Conservation (phyloP, 345 rosid genomes). For the Moringa oleifera region DNA sequence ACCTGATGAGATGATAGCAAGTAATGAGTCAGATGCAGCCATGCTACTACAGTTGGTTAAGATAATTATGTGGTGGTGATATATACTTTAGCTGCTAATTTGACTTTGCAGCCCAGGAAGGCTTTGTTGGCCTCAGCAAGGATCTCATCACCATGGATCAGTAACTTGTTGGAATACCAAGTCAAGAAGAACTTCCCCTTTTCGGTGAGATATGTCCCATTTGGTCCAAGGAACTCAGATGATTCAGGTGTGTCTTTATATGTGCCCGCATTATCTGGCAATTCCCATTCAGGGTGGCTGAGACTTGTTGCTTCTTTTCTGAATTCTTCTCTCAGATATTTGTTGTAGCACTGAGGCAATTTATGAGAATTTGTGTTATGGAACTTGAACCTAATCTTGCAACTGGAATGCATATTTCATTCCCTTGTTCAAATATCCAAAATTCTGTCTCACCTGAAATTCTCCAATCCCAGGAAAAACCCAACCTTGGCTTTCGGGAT, state of each 20-base stretch:
- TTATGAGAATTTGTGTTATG: slow-evolving; percentile 1
- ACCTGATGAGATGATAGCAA: slow-evolving; percentile 31
- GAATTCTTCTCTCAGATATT: slow-evolving; percentile 62
- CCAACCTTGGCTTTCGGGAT: slow-evolving; percentile 74
- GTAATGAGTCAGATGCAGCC: neutral
- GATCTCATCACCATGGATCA: slow-evolving; percentile 73
- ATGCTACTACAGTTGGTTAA: neutral
- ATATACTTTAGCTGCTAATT: slow-evolving; percentile 74
- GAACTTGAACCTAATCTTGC: neutral
- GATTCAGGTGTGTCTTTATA: slow-evolving; percentile 58
- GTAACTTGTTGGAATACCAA: slow-evolving; percentile 70
- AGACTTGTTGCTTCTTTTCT: slow-evolving; percentile 47
- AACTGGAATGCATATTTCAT: neutral
- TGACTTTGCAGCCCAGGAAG: slow-evolving; percentile 63
- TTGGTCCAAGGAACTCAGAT: slow-evolving; percentile 51
- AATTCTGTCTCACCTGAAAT: slow-evolving; percentile 92
- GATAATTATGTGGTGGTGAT: neutral
- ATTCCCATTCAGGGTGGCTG: slow-evolving; percentile 83
- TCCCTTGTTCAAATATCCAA: slow-evolving; percentile 62
- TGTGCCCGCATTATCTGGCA: slow-evolving; percentile 68
- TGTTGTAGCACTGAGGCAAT: slow-evolving; percentile 65
- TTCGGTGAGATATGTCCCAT: slow-evolving; percentile 64
- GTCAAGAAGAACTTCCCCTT: slow-evolving; percentile 69
- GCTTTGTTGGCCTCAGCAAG: slow-evolving; percentile 69
- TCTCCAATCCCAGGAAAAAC: slow-evolving; percentile 73